Percentiles rank a stretch among this genome's conserved stretches.
phyloP scores from a whole-genome alignment of 1,139 yeast genomes.

The Sugiyamaella pinicola region DNA sequence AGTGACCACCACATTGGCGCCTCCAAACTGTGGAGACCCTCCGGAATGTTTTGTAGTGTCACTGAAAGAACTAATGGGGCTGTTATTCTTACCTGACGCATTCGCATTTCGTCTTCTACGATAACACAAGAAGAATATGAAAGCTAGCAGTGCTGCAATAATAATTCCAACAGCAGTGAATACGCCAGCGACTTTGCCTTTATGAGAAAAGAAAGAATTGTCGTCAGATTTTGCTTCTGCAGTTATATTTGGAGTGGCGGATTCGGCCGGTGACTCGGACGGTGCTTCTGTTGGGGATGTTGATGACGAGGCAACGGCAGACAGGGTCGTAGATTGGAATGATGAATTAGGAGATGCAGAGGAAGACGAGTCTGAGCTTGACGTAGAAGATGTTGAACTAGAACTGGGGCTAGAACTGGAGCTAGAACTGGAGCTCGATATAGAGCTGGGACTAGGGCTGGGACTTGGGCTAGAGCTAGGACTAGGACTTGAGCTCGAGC shows the following conservation, averaged over 20 bases:
- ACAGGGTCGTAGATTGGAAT: constrained; percentile 13
- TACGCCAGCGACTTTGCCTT: constrained; percentile 73
- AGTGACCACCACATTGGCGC: constrained; percentile 19
- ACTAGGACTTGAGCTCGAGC: constrained; percentile 23
- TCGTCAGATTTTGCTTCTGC: constrained; percentile 17
- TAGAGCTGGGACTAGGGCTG: constrained; percentile 19
- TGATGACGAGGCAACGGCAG: constrained; percentile 26
- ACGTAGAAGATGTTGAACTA: constrained; percentile 22
- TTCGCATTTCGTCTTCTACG: constrained; percentile 29
- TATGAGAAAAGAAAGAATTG: constrained; percentile 52
- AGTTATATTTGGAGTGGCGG: constrained; percentile 32
- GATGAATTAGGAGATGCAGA: constrained; percentile 16
- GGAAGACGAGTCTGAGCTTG: constrained; percentile 20
- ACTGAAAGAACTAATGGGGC: constrained; percentile 23
- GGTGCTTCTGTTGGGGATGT: constrained; percentile 20
- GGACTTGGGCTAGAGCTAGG: constrained; percentile 22
- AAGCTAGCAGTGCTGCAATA: constrained; percentile 46
- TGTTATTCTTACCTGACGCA: constrained; percentile 29
- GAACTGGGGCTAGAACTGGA: constrained; percentile 23
- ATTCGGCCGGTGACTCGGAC: constrained; percentile 22
- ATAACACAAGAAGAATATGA: constrained; percentile 37
- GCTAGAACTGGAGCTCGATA: constrained; percentile 21
- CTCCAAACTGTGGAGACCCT: constrained; percentile 19
- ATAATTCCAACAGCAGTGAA: constrained; percentile 69
- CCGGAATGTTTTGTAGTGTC: constrained; percentile 13